Base-by-base conservation (phyloP, 495 filamentous ascomycete species). In the Penicillium nucicola region DNA sequence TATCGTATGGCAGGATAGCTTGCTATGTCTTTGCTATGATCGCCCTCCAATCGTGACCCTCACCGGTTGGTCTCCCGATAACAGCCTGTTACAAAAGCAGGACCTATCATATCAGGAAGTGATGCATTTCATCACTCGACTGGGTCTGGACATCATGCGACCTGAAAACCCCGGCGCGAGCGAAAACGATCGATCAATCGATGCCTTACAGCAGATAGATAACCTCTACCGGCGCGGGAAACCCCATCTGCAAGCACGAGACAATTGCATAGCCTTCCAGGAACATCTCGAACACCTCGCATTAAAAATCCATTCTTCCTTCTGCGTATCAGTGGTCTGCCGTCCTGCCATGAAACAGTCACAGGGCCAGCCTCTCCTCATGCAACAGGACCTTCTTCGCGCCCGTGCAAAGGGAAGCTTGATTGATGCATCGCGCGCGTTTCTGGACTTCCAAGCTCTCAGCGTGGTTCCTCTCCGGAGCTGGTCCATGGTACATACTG, bases 401-500 rank as follows among this genome's bases (percentile, higher is more conserved):
- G 42, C 12, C 0, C 55, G 65, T 17, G 67, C 65, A 1, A 69
- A 58, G 25, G 52, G 37, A 8, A 65, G 69, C 19, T 43, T 72
- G 9, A 56, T 70, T 6, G 58, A 65, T 35, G 65, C 69, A 1
- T 64, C 67, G 1, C 63, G 49, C 19, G 60, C 64, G 5, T 72
- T 70, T 42, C 52, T 70, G 0, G 66, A 72, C 17, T 69, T 68
- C 20, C 62, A 69, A 23, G 61, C 63, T 0, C 51, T 71, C 1
- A 69, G 66, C 15, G 53, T 67, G 17, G 63, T 71, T 0, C 69
- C 68, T 0, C 30, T 69, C 9, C 52, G 69, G 0, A 72, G 47
- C 23, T 71, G 68, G 66, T 73, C 67, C 1, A 73, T 73, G 68
- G 60, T 71, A 9, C 66, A 69, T 48, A 68, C 68, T 0, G 69